Evolutionary conservation across 2,329 filamentous ascomycete species (phyloP), one percentile per base, ranked within the genome.

Genomic region (Trichoderma harzianum): DNA sequence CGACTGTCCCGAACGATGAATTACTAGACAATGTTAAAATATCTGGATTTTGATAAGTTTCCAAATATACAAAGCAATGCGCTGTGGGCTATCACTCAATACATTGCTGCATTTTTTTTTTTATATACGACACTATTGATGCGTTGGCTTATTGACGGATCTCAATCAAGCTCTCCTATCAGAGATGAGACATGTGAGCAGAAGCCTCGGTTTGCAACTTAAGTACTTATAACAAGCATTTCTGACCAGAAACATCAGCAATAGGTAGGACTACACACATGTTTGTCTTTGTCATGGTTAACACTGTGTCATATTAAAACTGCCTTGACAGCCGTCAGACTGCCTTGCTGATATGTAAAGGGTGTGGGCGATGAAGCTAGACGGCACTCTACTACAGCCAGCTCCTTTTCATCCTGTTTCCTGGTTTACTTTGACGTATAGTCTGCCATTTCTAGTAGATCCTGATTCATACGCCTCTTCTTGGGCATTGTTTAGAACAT

Each of bases 21-120:
- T 18, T 18, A 4, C 3, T 18, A 18, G 12, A 39, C 36, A 39
- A 39, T 39, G 16, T 39, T 16, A 39, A 39, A 14, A 39, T 39
- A 39, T 39, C 14, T 0, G 36, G 7, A 8, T 18, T 39, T 8
- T 39, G 8, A 2, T 4, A 18, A 8, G 7, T 8, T 39, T 18
- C 7, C 36, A 18, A 2, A 39, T 43, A 5, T n/a, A n/a, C 3
- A 7, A 10, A 0, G 39, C 1, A 43, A n/a, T n/a, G 3, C 16
- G 0, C 3, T 7, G 3, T 4, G 39, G 36, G 3, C 1, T 0
- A n/a, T 18, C 2, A 0, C n/a, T n/a, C 16, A 18, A 18, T 39
- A 18, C 16, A 39, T 39, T 39, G 7, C 3, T 39, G 7, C 16
- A 39, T n/a, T n/a, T n/a, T n/a, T n/a, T n/a, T n/a, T n/a, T n/a